These are phyloP conservation scores for Ceratocystis cubensis DNA, from an alignment of 2,329 filamentous ascomycete species.

Conservation along the genomic window DNA sequence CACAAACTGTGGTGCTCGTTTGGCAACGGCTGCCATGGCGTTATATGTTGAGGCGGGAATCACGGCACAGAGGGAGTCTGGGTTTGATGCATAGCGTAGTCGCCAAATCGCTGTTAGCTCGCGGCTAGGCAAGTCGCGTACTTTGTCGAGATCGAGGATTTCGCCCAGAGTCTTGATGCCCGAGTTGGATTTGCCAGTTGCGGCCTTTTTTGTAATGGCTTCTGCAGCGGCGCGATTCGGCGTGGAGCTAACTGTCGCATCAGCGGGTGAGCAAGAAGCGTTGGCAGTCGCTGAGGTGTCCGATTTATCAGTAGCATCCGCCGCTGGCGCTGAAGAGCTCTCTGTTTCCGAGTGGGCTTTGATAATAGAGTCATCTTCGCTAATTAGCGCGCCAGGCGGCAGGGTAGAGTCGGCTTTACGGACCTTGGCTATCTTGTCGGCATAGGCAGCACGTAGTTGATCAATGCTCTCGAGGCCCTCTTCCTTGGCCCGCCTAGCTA, in stretches of 20 bases:
- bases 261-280: slow-evolving; percentile 24
- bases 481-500: slow-evolving; percentile 66
- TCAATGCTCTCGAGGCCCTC: slow-evolving; percentile 59
- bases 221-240: slow-evolving; percentile 27
- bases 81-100: slow-evolving; percentile 62
- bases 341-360: neutral
- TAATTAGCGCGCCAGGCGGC: slow-evolving; percentile 18
- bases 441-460: slow-evolving; percentile 68
- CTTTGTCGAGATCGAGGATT: slow-evolving; percentile 68
- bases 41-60: slow-evolving; percentile 64
- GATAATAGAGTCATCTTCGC: neutral
- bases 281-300: slow-evolving; percentile 5
- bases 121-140: slow-evolving; percentile 55
- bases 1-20: slow-evolving; percentile 73
- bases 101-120: slow-evolving; percentile 88
- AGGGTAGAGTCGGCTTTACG: slow-evolving; percentile 51
- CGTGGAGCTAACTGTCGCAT: slow-evolving; percentile 24
- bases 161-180: slow-evolving; percentile 37
- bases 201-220: slow-evolving; percentile 15
- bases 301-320: slow-evolving; percentile 24
- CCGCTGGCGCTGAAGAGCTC: slow-evolving; percentile 22
- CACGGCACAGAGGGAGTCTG: slow-evolving; percentile 68
- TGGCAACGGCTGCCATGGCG: slow-evolving; percentile 58
- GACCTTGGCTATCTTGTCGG: slow-evolving; percentile 65
- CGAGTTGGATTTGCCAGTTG: slow-evolving; percentile 20